phyloP scores from a whole-genome alignment of 306 rosid species.

The Rosa persica region DNA sequence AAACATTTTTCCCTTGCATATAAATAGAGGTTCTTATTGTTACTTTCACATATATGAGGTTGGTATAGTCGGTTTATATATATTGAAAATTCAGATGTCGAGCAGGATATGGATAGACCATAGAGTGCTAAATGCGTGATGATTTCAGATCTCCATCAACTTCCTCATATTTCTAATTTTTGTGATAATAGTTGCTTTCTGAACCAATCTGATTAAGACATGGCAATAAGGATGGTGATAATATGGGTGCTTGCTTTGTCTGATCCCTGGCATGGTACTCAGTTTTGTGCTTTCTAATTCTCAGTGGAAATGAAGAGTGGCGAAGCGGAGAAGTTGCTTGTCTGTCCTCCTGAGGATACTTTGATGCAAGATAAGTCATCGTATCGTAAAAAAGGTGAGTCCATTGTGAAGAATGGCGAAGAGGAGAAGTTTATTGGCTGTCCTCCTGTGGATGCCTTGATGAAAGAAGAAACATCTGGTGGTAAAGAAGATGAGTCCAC shows the following conservation, averaged over 20 bases:
- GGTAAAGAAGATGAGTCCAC: background rate
- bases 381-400: background rate
- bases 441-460: background rate
- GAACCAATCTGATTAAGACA: background rate
- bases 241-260: background rate
- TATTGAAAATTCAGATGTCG: background rate
- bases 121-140: background rate
- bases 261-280: background rate
- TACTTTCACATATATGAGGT: background rate
- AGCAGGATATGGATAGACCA: background rate
- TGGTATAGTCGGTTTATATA: background rate
- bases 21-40: background rate
- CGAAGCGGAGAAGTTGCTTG: background rate
- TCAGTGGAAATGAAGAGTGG: background rate
- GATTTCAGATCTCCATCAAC: background rate
- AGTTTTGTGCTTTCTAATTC: background rate
- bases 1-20: background rate
- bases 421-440: background rate
- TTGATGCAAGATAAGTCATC: background rate
- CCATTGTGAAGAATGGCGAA: background rate
- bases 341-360: background rate
- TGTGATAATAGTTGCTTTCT: background rate
- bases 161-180: background rate
- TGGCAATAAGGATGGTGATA: background rate
- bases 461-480: background rate